Conservation (phyloP, 192 early-diverging fungal species). For the Coemansia sp. region DNA sequence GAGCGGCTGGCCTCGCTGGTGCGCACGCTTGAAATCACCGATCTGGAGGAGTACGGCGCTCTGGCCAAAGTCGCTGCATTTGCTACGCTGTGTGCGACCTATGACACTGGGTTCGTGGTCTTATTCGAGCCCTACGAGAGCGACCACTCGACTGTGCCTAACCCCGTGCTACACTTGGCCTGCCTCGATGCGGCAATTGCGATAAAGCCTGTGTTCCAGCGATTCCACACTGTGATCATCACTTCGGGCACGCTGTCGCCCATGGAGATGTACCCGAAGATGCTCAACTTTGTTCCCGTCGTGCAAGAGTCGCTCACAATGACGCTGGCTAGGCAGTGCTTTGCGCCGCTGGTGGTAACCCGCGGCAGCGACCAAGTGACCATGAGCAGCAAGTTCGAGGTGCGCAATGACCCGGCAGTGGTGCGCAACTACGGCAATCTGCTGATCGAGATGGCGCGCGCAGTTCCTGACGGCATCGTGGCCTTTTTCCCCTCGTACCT, state of each 20-base stretch:
- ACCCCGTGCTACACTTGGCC: conserved; percentile 89
- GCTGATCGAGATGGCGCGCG: conserved; percentile 87
- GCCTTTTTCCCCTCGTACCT: conserved; percentile 98
- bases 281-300: conserved; percentile 83
- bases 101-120: conserved; percentile 93
- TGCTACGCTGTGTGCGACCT: conserved; percentile 94
- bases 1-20: conserved; percentile 88
- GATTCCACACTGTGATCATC: conserved; percentile 94
- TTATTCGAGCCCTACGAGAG: conserved; percentile 98
- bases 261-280: conserved; percentile 95
- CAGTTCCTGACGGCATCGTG: conserved; percentile 96
- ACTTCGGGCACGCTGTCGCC: conserved; percentile 99
- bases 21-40: conserved; percentile 87
- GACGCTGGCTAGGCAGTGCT: conserved; percentile 92
- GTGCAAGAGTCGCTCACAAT: conserved; percentile 95
- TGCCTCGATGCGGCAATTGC: conserved; percentile 97
- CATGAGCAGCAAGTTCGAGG: conserved; percentile 96
- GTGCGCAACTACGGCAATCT: conserved; percentile 99
- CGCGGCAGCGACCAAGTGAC: conserved; percentile 98
- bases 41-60: conserved; percentile 83
- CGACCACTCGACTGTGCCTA: conserved; percentile 87
- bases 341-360: conserved; percentile 95
- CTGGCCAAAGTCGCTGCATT: conserved; percentile 85
- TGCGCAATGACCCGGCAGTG: conserved; percentile 96
- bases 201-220: conserved; percentile 93